Conservation (phyloP, 2,329 filamentous ascomycete species). For the Daldinia sp. region DNA sequence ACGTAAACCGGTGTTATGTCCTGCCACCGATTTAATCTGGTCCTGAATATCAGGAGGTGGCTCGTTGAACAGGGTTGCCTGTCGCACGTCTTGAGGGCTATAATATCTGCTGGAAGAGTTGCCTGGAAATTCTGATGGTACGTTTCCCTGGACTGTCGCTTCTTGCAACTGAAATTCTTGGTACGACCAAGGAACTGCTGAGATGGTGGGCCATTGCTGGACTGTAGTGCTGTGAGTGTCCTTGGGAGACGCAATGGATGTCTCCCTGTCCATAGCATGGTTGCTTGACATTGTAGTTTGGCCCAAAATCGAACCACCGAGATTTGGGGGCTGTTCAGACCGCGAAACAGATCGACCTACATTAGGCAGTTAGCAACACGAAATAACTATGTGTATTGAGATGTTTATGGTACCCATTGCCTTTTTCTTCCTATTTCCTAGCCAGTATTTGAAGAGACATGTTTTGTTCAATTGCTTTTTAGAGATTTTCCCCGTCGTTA, state of each 20-base stretch:
- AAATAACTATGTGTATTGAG: not conserved
- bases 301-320: not conserved
- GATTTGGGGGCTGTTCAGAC: not conserved
- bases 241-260: not conserved
- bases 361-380: not conserved
- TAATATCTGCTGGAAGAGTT: not conserved
- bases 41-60: not conserved
- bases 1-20: not conserved
- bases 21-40: not conserved
- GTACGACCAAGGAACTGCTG: not conserved
- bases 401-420: not conserved
- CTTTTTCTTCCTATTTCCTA: not conserved
- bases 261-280: not conserved
- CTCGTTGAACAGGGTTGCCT: not conserved
- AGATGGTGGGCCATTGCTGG: not conserved
- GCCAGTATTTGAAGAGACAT: slow-evolving; percentile 19
- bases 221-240: not conserved
- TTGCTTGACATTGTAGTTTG: not conserved
- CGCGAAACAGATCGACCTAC: not conserved
- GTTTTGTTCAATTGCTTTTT: slow-evolving; percentile 31
- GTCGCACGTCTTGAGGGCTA: not conserved
- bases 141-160: not conserved
- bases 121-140: slow-evolving; percentile 3
- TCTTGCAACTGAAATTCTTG: slow-evolving; percentile 2
- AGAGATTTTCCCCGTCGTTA: not conserved